Evolutionary conservation across 208 protist genomes (phyloP).

Genomic region (Leishmania gerbilli): DNA sequence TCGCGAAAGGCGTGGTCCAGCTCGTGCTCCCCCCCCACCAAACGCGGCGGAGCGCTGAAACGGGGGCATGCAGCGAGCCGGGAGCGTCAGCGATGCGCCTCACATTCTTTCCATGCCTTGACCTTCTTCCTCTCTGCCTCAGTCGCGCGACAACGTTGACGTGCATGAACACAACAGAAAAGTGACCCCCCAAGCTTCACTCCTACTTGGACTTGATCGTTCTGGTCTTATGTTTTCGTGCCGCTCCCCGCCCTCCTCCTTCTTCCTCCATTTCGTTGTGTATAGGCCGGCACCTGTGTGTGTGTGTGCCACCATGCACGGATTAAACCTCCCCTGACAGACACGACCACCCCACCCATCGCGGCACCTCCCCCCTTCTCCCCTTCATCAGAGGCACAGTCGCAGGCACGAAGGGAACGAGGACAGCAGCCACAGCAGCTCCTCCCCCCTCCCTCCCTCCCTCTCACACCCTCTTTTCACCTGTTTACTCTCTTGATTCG

Average conservation of each 20-base stretch:
- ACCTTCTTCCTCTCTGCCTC: background rate
- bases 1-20: background rate
- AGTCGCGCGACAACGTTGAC: background rate
- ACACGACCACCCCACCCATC: background rate
- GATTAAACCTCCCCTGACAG: background rate
- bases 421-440: background rate
- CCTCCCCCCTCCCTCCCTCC: background rate
- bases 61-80: too few species aligned
- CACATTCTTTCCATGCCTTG: background rate
- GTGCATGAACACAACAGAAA: background rate
- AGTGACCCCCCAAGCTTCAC: too few species aligned
- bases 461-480: background rate
- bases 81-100: background rate
- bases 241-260: background rate
- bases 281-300: background rate
- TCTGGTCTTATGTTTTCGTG: background rate
- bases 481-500: background rate
- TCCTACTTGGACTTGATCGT: background rate
- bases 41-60: background rate
- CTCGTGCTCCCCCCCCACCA: background rate
- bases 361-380: too few species aligned
- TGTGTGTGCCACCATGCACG: background rate
- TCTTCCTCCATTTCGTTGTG: background rate
- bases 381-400: background rate
- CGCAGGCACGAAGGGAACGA: background rate